Conservation (phyloP, 2,329 filamentous ascomycete genomes). For the Penicillium sp. region DNA sequence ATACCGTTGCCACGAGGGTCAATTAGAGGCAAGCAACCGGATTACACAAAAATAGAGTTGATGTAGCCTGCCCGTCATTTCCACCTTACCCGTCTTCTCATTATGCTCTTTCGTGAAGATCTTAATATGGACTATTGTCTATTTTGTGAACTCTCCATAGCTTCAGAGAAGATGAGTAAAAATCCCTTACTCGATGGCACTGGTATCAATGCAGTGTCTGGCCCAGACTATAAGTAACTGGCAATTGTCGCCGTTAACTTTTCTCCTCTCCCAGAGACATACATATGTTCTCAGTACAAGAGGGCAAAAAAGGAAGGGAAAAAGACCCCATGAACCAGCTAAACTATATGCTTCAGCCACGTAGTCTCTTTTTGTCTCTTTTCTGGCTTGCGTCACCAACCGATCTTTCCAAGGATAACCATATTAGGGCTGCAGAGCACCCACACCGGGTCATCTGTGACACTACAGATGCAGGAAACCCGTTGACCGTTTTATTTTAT, state of each 20-base stretch:
- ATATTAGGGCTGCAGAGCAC: conserved; percentile 10
- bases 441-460: conserved; percentile 9
- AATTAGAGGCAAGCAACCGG: not conserved
- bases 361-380: not conserved
- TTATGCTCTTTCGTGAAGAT: not conserved
- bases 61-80: conserved; percentile 21
- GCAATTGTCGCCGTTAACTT: not conserved
- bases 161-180: conserved; percentile 6
- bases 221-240: not conserved
- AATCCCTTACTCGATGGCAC: not conserved
- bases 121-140: not conserved
- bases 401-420: conserved; percentile 1
- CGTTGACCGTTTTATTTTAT: conserved; percentile 6
- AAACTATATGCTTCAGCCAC: not conserved
- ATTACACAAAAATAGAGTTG: conserved; percentile 26
- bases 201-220: conserved; percentile 1
- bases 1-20: conserved; percentile 2
- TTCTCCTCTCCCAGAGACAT: not conserved
- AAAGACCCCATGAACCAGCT: not conserved
- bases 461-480: conserved; percentile 9
- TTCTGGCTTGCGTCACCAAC: conserved; percentile 5
- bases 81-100: not conserved
- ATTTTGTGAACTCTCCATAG: conserved; percentile 7
- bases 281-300: not conserved
- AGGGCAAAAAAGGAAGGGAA: not conserved